Evolutionary conservation across 2,329 filamentous ascomycete species (phyloP).

Genomic region (Drechslerella stenobrocha): DNA sequence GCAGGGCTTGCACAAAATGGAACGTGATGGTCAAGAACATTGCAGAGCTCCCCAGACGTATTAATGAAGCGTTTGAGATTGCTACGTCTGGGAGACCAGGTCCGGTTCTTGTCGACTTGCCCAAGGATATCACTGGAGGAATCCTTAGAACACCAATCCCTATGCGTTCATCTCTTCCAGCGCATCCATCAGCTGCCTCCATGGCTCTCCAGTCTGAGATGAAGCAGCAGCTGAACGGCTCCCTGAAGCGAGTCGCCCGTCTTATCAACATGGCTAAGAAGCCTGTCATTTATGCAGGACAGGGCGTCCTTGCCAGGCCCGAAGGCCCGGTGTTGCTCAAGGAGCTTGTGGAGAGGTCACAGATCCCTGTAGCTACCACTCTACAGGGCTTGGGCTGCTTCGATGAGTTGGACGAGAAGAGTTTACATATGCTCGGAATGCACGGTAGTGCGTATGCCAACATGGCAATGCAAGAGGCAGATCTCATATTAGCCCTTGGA

Average conservation of each 20-base stretch:
- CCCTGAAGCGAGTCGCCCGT: slow-evolving; percentile 75
- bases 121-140: slow-evolving; percentile 91
- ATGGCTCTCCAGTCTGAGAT: slow-evolving; percentile 75
- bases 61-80: slow-evolving; percentile 98
- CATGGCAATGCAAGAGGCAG: slow-evolving; percentile 95
- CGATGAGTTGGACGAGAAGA: slow-evolving; percentile 90
- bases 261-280: slow-evolving; percentile 89
- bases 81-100: slow-evolving; percentile 91
- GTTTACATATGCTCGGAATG: slow-evolving; percentile 98
- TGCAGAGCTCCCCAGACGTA: slow-evolving; percentile 85
- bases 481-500: slow-evolving; percentile 92
- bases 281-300: slow-evolving; percentile 91
- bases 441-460: slow-evolving; percentile 97
- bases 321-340: slow-evolving; percentile 78
- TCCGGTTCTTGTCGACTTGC: slow-evolving; percentile 91
- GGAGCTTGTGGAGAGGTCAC: slow-evolving; percentile 84
- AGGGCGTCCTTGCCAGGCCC: slow-evolving; percentile 78
- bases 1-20: slow-evolving; percentile 95
- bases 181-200: slow-evolving; percentile 82
- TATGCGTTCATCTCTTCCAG: slow-evolving; percentile 70
- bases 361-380: slow-evolving; percentile 93
- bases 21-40: slow-evolving; percentile 98
- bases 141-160: slow-evolving; percentile 83
- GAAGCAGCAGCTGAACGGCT: slow-evolving; percentile 70
- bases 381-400: slow-evolving; percentile 90